Conservation (phyloP, 1,284 basidiomycete genomes). For the Rugosomyces carneus region DNA sequence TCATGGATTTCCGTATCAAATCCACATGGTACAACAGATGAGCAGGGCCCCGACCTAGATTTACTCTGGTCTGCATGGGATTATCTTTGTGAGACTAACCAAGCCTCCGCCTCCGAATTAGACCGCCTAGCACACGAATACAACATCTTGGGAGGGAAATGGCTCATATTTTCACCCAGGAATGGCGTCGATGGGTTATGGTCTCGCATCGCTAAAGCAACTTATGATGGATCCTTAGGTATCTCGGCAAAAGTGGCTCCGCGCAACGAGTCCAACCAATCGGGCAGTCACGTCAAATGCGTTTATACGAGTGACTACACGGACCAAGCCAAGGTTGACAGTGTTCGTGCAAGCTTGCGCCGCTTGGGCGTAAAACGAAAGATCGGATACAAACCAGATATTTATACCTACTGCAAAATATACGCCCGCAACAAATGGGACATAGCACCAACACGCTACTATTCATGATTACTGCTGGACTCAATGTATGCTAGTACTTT, state of each 20-base stretch:
- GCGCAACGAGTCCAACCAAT: constrained; percentile 12
- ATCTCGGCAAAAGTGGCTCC: constrained; percentile 29
- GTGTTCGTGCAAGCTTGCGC: constrained; percentile 25
- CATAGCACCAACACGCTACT: constrained; percentile 28
- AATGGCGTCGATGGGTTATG: constrained; percentile 27
- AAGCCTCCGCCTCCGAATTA: not conserved
- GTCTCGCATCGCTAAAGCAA: constrained; percentile 21
- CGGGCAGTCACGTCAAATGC: constrained; percentile 29
- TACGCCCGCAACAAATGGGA: constrained; percentile 30
- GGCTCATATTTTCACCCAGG: constrained; percentile 28
- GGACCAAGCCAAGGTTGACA: constrained; percentile 24
- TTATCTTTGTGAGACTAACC: not conserved
- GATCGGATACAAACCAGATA: constrained; percentile 35
- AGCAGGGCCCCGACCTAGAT: not conserved
- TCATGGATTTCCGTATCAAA: not conserved
- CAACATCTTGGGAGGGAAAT: constrained; percentile 26
- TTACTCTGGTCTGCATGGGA: not conserved
- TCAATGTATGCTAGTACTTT: no score
- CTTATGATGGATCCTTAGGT: constrained; percentile 12
- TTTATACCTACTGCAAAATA: constrained; percentile 33
- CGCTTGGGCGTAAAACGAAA: constrained; percentile 27
- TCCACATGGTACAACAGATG: not conserved
- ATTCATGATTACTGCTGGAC: constrained; percentile 7
- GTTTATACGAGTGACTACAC: constrained; percentile 32
- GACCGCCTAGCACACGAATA: not conserved